Evolutionary conservation across 257 asterid genomes (phyloP), one percentile per base, ranked within the genome.

Genomic region (Ilex aquifolium): DNA sequence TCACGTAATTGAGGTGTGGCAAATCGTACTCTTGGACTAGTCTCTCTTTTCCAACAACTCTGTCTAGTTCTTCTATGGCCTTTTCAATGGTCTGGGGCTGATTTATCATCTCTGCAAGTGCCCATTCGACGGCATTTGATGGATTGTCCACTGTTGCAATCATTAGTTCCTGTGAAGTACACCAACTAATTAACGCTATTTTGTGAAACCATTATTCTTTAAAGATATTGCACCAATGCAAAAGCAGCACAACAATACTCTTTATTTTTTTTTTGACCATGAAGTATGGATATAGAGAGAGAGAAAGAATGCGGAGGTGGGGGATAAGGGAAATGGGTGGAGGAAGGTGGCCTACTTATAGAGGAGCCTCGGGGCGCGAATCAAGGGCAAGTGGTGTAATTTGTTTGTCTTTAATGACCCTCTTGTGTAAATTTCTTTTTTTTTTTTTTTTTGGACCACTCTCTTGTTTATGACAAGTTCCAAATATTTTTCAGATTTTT

Each of bases 311-410:
- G 31, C 13, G 58, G 54, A 13, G 36, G 32, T 61, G 51, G 64
- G 63, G 63, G 56, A 59, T 64, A 66, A 67, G 76, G 59, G 59
- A 65, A 71, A 73, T 49, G 56, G 10, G 62, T 60, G 85, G 82
- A 78, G 85, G 83, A 82, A 82, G 71, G 89, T 70, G 72, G 80
- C 44, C 60, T 83, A 85, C 85, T 88, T 85, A 88, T 85, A 72
- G 85, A 85, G 77, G 79, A 62, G 61, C 60, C 64, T 48, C 60
- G 39, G 44, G 64, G 50, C n/a, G 75, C 21, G n/a, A n/a, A n/a
- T n/a, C n/a, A n/a, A n/a, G n/a, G n/a, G n/a, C n/a, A n/a, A 56
- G 13, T 31, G 13, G 2, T 46, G 85, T 76, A 76, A 73, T 70
- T 73, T 76, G n/a, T n/a, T n/a, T n/a, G n/a, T n/a, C n/a, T n/a